Base-by-base conservation (phyloP, 371 early-diverging fungal species). In the Capniomyces stellatus region DNA sequence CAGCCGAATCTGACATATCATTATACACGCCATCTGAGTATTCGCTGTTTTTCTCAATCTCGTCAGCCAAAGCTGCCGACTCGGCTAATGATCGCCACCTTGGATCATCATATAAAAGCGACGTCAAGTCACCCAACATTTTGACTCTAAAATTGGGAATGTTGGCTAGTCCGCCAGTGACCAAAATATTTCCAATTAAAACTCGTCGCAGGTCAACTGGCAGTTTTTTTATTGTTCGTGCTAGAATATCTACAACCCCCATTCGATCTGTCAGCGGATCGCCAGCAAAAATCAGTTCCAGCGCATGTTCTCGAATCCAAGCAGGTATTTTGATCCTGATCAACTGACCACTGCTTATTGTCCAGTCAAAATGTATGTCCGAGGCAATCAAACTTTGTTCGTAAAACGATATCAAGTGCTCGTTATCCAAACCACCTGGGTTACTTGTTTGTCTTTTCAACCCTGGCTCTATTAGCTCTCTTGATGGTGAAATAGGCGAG, bases 231-330 rank as follows among this genome's bases (percentile, higher is more conserved):
- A 63, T 21, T 24, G 58, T 43, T 31, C 59, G 29, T 12, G 51
- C 43, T 1, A 58, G 30, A 19, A 58, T 35, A 21, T 44, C 46
- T 0, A 57, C 47, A 12, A 71, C 46, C 3, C 62, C 58, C 28
- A 31, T 15, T 22, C 51, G 35, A 58, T 59, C 60, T 30, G 78
- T 73, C 35, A 83, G 82, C 35, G 79, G 80, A 59, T 87, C 85
- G 0, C 89, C 89, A 29, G 79, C 79, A 68, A 90, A 84, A 29
- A 91, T 57, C 0, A 85, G 76, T 54, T 90, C 93, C 2, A 76
- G 75, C 0, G 87, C 78, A 28, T 85, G 76, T 58, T 86, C 91
- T 1, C 89, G 75, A 22, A 92, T 71, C 92, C 92, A 92, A 0
- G 85, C 82, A 15, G 93, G 93, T 19, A 92, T 66, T 25, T 60